phyloP scores from a whole-genome alignment of 1,284 basidiomycete genomes.

The Papiliotrema nemorosa region DNA sequence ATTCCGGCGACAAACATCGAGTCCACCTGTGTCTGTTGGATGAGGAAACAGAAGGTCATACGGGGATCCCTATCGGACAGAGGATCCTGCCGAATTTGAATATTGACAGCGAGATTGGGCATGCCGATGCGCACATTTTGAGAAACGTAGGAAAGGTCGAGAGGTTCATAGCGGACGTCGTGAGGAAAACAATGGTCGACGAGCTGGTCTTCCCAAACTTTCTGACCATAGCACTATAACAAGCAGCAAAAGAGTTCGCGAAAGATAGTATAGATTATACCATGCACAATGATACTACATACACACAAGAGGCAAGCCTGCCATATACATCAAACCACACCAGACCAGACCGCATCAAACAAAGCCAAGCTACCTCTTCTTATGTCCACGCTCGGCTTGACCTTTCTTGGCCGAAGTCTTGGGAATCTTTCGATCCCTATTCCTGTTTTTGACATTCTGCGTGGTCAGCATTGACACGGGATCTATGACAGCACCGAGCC shows the following conservation, averaged over 20 bases:
- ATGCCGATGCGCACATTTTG: constrained; percentile 90
- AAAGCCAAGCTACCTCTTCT: constrained; percentile 4
- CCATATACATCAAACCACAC: not conserved
- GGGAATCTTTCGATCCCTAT: constrained; percentile 47
- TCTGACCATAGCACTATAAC: constrained; percentile 61
- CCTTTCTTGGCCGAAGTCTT: constrained; percentile 24
- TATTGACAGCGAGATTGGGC: constrained; percentile 95
- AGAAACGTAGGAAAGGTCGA: constrained; percentile 97
- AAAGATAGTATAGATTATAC: not conserved
- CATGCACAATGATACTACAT: constrained; percentile 2
- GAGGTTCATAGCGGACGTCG: constrained; percentile 89
- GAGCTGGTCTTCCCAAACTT: constrained; percentile 93
- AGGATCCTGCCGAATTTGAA: constrained; percentile 83
- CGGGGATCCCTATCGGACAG: constrained; percentile 61
- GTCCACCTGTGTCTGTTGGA: constrained; percentile 72
- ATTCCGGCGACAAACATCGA: constrained; percentile 71
- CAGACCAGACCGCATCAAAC: not conserved
- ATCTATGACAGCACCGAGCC: not conserved
- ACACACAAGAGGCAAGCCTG: not conserved
- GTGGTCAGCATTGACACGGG: not conserved
- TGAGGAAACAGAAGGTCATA: not conserved
- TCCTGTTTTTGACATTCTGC: constrained; percentile 83
- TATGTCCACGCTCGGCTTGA: constrained; percentile 3
- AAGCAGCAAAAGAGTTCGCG: not conserved
- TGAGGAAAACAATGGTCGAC: constrained; percentile 89